Evolutionary conservation across 306 rosid genomes (phyloP), one percentile per base, ranked within the genome.

Genomic region (Urtica urens): DNA sequence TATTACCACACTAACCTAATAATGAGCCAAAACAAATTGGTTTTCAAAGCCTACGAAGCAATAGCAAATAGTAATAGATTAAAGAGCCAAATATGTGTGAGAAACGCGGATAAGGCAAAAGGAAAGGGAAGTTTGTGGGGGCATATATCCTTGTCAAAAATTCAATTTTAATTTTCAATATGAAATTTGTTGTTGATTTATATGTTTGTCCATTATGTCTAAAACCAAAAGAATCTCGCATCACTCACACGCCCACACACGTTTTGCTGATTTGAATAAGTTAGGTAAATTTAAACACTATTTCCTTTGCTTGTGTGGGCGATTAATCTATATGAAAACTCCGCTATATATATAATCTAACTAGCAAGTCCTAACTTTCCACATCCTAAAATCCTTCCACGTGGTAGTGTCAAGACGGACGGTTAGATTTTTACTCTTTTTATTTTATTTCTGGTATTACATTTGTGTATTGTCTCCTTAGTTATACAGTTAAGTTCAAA

Each of bases 361-460:
- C n/a, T n/a, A n/a, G 51, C 83, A 72, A 2, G 55, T 67, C 69
- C 88, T 74, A 74, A 62, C 10, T 28, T 59, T 23, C 66, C 44
- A 44, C 42, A 56, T 55, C 67, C 55, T 59, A 47, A 62, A 38
- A 24, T 76, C 71, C 58, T 79, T 78, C 88, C 94, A 87, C 86
- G 93, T 88, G 96, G 88, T 81, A 59, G 2, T 60, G 59, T 4
- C 63, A 38, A 0, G 63, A 54, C 46, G 64, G 15, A 29, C 31
- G 27, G 18, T 51, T 18, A n/a, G n/a, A n/a, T n/a, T n/a, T n/a
- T n/a, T n/a, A n/a, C n/a, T n/a, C n/a, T n/a, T n/a, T n/a, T n/a
- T n/a, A n/a, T n/a, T n/a, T n/a, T n/a, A n/a, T n/a, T n/a, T n/a
- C n/a, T n/a, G n/a, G n/a, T n/a, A n/a, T n/a, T n/a, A n/a, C n/a